These are phyloP conservation scores for Trametes meyenii DNA, from an alignment of 768 basidiomycete species.

Conservation along the genomic window DNA sequence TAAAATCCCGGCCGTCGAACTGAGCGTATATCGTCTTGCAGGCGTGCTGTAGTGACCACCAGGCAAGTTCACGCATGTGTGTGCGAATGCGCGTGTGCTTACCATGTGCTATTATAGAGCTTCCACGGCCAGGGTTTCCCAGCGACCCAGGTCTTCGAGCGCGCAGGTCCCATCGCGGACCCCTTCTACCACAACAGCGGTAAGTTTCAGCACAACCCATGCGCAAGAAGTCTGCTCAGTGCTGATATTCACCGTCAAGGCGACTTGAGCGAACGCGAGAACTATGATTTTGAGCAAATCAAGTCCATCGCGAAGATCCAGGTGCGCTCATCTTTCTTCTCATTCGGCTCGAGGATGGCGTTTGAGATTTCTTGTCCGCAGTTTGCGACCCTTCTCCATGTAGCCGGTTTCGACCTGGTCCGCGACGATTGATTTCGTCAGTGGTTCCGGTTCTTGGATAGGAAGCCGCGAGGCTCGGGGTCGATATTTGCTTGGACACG, in stretches of 20 bases:
- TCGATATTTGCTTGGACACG: not conserved
- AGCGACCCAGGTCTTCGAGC: conserved; percentile 86
- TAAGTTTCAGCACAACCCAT: conserved; percentile 30
- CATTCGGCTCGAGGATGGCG: not conserved
- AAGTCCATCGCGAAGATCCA: conserved; percentile 87
- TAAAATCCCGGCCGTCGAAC: not conserved
- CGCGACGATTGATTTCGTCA: not conserved
- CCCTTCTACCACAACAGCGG: conserved; percentile 90
- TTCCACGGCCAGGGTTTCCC: conserved; percentile 85
- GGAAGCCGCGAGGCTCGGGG: too few relatives aligned
- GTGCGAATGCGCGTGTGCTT: not conserved
- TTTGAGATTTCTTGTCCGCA: not conserved
- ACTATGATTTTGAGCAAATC: conserved; percentile 84
- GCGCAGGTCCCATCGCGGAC: conserved; percentile 82
- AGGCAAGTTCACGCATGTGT: conserved; percentile 44
- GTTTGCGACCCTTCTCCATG: conserved; percentile 14
- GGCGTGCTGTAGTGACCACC: conserved; percentile 93
- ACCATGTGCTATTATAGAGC: conserved; percentile 45
- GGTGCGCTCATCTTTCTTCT: conserved; percentile 40
- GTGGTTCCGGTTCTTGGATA: too few relatives aligned
- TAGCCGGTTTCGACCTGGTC: conserved; percentile 10
- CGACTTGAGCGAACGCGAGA: conserved; percentile 76
- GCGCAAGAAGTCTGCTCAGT: too few relatives aligned
- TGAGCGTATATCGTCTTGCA: conserved; percentile 27
- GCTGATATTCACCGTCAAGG: conserved; percentile 39